Conservation (phyloP, 495 filamentous ascomycete species). For the Astrocystis sublimbata region DNA sequence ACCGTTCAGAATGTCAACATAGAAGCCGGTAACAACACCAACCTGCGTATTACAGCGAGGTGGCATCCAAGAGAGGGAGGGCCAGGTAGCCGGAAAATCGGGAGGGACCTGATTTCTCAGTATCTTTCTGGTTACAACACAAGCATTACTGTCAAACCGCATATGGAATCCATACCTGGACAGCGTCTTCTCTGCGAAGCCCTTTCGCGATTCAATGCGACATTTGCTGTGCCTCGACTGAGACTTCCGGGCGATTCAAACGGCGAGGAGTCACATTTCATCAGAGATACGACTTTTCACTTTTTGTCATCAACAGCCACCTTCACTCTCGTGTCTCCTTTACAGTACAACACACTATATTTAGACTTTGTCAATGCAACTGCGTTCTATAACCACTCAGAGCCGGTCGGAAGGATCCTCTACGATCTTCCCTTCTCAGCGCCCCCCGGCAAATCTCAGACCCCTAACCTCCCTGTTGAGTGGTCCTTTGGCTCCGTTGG, state of each 20-base stretch:
- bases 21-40: constrained; percentile 67
- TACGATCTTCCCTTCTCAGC: constrained; percentile 75
- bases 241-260: constrained; percentile 52
- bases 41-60: constrained; percentile 64
- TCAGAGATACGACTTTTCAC: constrained; percentile 84
- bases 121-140: constrained; percentile 89
- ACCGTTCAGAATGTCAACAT: constrained; percentile 62
- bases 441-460: constrained; percentile 67
- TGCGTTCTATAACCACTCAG: constrained; percentile 77
- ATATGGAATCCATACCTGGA: constrained; percentile 69
- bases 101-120: constrained; percentile 72
- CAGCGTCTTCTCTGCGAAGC: constrained; percentile 71
- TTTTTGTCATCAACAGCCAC: constrained; percentile 81
- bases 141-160: constrained; percentile 67
- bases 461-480: constrained; percentile 77
- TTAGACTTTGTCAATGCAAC: constrained; percentile 80
- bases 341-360: constrained; percentile 67
- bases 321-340: constrained; percentile 80
- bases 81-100: constrained; percentile 56
- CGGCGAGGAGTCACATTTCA: constrained; percentile 61
- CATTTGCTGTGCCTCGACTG: constrained; percentile 68
- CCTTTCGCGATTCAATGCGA: constrained; percentile 66
- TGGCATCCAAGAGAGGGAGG: constrained; percentile 76
- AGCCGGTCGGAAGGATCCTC: constrained; percentile 72
- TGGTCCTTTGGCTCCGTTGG: constrained; percentile 77